These are phyloP conservation scores for Fusarium odoratissimum DNA, from an alignment of 2,329 filamentous ascomycete genomes.

Conservation along the genomic window DNA sequence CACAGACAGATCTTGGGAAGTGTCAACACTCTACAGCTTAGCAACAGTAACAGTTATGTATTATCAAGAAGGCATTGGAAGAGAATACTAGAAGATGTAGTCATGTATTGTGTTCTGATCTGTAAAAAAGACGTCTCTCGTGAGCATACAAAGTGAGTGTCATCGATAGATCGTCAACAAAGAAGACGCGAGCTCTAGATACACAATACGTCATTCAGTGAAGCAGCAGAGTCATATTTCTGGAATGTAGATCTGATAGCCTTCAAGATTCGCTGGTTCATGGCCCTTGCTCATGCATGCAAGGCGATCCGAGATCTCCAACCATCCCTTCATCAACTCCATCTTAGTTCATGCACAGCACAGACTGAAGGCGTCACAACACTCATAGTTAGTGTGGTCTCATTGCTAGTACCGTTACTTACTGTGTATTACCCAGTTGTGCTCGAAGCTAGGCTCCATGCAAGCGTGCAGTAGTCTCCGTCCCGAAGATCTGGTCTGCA, in stretches of 20 bases:
- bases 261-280: not conserved
- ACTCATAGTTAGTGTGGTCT: not conserved
- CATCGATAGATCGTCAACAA: not conserved
- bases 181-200: not conserved
- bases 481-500: not conserved
- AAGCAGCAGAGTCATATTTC: accelerated
- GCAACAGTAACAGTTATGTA: not conserved
- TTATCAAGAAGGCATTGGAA: accelerated
- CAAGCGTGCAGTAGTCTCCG: not conserved
- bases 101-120: not conserved
- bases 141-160: not conserved
- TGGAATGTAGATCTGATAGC: not conserved
- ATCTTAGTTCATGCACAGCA: conserved; percentile 7
- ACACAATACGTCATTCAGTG: not conserved
- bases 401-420: accelerated
- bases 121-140: not conserved
- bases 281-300: not conserved
- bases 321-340: not conserved
- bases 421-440: not conserved
- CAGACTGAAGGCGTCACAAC: not conserved
- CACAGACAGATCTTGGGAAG: conserved; percentile 2
- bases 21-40: not conserved
- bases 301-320: not conserved
- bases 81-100: not conserved
- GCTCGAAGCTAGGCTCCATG: not conserved